Percentiles rank a stretch among this genome's conserved stretches.
Conservation (phyloP, 1,284 basidiomycete genomes). For the Cystobasidiaceae sp. region DNA sequence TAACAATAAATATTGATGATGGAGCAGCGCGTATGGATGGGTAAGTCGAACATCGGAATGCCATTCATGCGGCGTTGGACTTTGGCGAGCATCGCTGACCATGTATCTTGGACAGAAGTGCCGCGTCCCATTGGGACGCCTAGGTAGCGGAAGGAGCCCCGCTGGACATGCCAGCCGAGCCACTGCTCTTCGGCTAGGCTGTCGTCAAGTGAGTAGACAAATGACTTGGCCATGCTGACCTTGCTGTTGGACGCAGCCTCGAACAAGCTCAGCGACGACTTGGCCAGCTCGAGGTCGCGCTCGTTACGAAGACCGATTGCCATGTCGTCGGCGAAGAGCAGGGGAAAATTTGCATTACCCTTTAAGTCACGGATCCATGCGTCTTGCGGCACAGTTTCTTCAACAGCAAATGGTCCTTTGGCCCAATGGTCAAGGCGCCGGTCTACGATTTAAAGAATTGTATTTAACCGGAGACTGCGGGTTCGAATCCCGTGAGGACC, state of each 20-base stretch:
- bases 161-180: background rate
- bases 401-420: no score
- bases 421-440: background rate
- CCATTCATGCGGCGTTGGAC: background rate
- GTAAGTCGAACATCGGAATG: conserved; percentile 18
- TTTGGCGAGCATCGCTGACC: background rate
- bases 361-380: no score
- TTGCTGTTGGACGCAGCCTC: background rate
- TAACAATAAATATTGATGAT: conserved; percentile 19
- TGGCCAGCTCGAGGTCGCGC: background rate
- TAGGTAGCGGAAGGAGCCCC: background rate
- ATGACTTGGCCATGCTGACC: background rate
- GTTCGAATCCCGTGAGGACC: background rate
- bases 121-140: conserved; percentile 2
- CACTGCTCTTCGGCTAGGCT: background rate
- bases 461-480: background rate
- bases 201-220: background rate
- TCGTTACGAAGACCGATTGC: background rate
- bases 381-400: no score
- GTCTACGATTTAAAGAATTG: background rate
- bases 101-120: background rate
- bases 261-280: background rate
- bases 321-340: background rate
- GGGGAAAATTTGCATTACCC: no score
- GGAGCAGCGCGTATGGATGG: background rate